Evolutionary conservation across 805 yeast genomes (phyloP).

Genomic region (Wickerhamiella azyma): DNA sequence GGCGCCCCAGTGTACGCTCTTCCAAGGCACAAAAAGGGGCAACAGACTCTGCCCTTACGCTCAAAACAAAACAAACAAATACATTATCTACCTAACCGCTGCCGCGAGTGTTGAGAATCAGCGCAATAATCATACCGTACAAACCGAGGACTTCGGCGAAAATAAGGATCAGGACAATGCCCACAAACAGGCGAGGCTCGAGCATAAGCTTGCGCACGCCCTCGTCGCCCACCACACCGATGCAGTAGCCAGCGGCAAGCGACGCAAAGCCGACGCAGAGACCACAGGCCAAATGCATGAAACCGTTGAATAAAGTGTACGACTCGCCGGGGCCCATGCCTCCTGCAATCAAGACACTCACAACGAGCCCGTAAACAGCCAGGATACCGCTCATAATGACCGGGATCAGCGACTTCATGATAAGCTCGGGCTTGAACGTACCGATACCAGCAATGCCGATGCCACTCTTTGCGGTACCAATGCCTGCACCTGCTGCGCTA

Average conservation of each 20-base stretch:
- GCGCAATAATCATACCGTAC: constrained; percentile 90
- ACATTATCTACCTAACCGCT: constrained; percentile 4
- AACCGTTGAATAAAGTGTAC: constrained; percentile 87
- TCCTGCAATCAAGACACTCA: constrained; percentile 80
- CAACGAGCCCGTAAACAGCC: constrained; percentile 94
- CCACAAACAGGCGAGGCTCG: constrained; percentile 79
- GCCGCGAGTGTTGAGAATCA: constrained; percentile 61
- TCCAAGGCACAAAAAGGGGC: no score
- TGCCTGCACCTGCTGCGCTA: constrained; percentile 95
- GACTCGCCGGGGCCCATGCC: constrained; percentile 64
- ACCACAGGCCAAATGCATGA: constrained; percentile 95
- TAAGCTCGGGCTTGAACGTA: constrained; percentile 90
- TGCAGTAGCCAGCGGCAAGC: constrained; percentile 91
- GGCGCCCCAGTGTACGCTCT: no score
- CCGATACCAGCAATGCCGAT: constrained; percentile 98
- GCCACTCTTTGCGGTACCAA: constrained; percentile 97
- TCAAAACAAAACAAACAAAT: not conserved
- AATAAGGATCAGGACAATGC: constrained; percentile 77
- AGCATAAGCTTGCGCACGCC: constrained; percentile 83
- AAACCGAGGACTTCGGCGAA: constrained; percentile 83
- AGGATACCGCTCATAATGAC: constrained; percentile 97
- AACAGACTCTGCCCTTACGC: no score
- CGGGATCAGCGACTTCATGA: constrained; percentile 83
- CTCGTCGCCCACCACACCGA: constrained; percentile 87
- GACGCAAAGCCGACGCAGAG: constrained; percentile 93